Conservation (phyloP, 2,329 filamentous ascomycete species). For the Arthrobotrys musiformis region DNA sequence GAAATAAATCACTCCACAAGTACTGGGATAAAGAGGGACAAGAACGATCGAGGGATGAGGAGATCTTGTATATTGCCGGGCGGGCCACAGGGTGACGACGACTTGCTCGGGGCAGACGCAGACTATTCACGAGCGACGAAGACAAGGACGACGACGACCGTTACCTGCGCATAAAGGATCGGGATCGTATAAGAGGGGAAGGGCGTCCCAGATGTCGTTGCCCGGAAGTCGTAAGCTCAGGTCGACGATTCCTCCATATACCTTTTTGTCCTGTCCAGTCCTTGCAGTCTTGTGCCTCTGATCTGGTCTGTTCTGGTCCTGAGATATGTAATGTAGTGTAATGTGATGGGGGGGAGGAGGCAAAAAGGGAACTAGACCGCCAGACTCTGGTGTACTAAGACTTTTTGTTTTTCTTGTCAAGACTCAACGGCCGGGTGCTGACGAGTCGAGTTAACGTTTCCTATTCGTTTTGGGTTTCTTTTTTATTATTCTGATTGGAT, state of each 20-base stretch:
- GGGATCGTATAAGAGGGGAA: constrained; percentile 47
- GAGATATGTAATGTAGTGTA: too few species aligned
- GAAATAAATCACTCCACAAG: constrained; percentile 58
- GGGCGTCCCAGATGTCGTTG: constrained; percentile 53
- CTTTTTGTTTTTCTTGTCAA: too few species aligned
- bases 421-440: constrained; percentile 18
- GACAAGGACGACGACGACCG: constrained; percentile 43
- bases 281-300: too few species aligned
- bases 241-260: constrained; percentile 48
- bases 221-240: constrained; percentile 55
- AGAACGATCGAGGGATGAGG: constrained; percentile 55
- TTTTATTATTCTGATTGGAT: background rate
- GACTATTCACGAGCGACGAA: constrained; percentile 47
- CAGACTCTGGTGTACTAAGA: too few species aligned
- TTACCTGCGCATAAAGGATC: constrained; percentile 52
- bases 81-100: constrained; percentile 54
- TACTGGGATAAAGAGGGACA: constrained; percentile 60
- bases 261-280: background rate
- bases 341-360: too few species aligned
- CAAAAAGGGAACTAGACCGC: constrained; percentile 29
- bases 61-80: constrained; percentile 41
- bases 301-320: too few species aligned
- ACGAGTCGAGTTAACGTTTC: constrained; percentile 10
- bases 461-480: background rate
- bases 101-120: constrained; percentile 33